phyloP scores from a whole-genome alignment of 495 filamentous ascomycete genomes.

The Trichodelitschia bisporula region DNA sequence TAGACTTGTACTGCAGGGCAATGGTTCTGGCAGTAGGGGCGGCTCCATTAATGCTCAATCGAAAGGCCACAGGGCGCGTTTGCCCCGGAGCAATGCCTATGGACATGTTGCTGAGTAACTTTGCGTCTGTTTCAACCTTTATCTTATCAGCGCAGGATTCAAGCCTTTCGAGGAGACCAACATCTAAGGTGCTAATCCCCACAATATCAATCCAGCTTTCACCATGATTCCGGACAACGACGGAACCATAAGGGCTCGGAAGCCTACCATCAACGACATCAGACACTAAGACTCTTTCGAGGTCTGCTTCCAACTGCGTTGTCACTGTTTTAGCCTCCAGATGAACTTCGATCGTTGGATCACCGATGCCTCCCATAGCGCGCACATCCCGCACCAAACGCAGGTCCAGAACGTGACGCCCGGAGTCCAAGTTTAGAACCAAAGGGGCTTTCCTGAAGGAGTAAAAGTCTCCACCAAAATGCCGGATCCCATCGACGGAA shows the following conservation, averaged over 20 bases:
- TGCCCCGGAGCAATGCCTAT: slow-evolving; percentile 8
- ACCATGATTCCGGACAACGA: slow-evolving; percentile 23
- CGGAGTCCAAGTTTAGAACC: slow-evolving; percentile 23
- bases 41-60: too few species aligned
- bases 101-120: too few species aligned
- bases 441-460: slow-evolving; percentile 23
- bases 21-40: too few species aligned
- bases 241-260: slow-evolving; percentile 21
- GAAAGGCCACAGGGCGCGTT: slow-evolving; percentile 10
- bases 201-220: slow-evolving; percentile 16
- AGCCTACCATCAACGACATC: slow-evolving; percentile 23
- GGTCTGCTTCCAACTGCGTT: slow-evolving; percentile 7
- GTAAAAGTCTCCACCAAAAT: slow-evolving; percentile 35
- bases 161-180: not conserved
- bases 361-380: slow-evolving; percentile 22
- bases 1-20: too few species aligned
- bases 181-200: too few species aligned
- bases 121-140: too few species aligned
- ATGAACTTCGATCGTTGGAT: slow-evolving; percentile 17
- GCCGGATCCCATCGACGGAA: slow-evolving; percentile 22
- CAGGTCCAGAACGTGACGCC: slow-evolving; percentile 24
- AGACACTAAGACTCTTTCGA: slow-evolving; percentile 19
- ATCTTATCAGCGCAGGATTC: too few species aligned
- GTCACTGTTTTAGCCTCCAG: slow-evolving; percentile 11
- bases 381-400: slow-evolving; percentile 29